Base-by-base conservation (phyloP, 2,329 filamentous ascomycete species). In the Pseudonectria buxi region DNA sequence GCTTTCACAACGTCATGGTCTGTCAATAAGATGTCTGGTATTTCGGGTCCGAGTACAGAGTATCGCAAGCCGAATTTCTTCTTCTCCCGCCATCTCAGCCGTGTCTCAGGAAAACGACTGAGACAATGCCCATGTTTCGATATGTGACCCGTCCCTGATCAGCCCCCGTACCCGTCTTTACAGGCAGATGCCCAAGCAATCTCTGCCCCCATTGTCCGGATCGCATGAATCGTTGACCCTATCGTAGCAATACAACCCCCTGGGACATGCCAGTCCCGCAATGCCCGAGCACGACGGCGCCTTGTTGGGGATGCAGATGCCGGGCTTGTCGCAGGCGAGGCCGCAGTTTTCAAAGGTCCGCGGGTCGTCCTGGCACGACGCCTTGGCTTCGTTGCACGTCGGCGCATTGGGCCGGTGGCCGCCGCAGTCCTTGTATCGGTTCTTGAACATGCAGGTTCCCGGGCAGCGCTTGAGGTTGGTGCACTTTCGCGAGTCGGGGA, bases 321-420 rank as follows among this genome's bases (percentile, higher is more conserved):
- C 47, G 4, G 35, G 37, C 28, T 22, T n/a, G 27, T 47, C 46
- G 43, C 46, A 49, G 9, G 46, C 42, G 30, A 44, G 24, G 12
- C 45, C 46, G 38, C 47, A 47, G 4, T 28, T 28, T 16, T 42
- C 38, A 6, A 11, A 7, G 10, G 15, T 14, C 28, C 43, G 44
- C 13, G 47, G 47, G 35, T 50, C 41, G 24, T 44, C 34, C 12
- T 44, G 37, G 36, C 47, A 50, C 9, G 26, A 32, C 28, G 35
- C 37, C 14, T 44, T 43, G 24, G n/a, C 18, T 7, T 40, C 27
- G 32, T 46, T 47, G 10, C 27, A 6, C 38, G 27, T 11, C 26
- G 27, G 14, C 35, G 46, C 14, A 28, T 24, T 34, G 14, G 32
- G n/a, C 4, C 24, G 24, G 30, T 40, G 25, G 16, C 46, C 46